Percentiles rank a stretch among this genome's conserved stretches.
Conservation (phyloP, 225 moss, liverwort and hornwort genomes). For the Bryoerythrophyllum caledonicum region DNA sequence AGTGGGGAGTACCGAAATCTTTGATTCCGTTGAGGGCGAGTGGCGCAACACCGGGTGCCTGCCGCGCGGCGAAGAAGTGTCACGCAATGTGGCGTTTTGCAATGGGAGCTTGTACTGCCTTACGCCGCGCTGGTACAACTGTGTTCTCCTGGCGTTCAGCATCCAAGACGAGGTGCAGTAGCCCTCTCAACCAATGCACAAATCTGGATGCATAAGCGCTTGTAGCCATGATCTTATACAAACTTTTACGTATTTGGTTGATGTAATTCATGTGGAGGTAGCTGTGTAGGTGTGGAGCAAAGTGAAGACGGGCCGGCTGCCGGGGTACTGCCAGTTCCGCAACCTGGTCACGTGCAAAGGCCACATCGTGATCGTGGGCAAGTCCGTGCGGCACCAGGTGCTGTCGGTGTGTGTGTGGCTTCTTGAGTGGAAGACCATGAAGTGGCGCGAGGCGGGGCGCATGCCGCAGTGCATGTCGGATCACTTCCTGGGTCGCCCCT, state of each 20-base stretch:
- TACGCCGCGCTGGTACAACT: conserved; percentile 45
- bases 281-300: conserved; percentile 28
- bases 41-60: conserved; percentile 38
- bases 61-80: conserved; percentile 36
- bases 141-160: conserved; percentile 37
- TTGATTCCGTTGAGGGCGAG: conserved; percentile 28
- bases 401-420: too few species aligned
- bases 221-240: not conserved
- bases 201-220: not conserved
- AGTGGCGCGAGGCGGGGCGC: conserved; percentile 35
- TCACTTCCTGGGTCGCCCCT: conserved; percentile 32
- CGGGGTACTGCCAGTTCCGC: conserved; percentile 33
- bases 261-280: not conserved
- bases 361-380: conserved; percentile 38
- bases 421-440: conserved; percentile 16
- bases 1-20: conserved; percentile 29
- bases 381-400: conserved; percentile 32
- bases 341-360: conserved; percentile 18
- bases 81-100: conserved; percentile 40
- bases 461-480: conserved; percentile 39
- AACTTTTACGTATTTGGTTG: not conserved
- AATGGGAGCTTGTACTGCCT: conserved; percentile 43
- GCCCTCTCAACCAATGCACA: not conserved
- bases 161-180: conserved; percentile 28
- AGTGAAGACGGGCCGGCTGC: conserved; percentile 43